Base-by-base conservation (phyloP, 2,329 filamentous ascomycete species). In the Trichoderma gracile region DNA sequence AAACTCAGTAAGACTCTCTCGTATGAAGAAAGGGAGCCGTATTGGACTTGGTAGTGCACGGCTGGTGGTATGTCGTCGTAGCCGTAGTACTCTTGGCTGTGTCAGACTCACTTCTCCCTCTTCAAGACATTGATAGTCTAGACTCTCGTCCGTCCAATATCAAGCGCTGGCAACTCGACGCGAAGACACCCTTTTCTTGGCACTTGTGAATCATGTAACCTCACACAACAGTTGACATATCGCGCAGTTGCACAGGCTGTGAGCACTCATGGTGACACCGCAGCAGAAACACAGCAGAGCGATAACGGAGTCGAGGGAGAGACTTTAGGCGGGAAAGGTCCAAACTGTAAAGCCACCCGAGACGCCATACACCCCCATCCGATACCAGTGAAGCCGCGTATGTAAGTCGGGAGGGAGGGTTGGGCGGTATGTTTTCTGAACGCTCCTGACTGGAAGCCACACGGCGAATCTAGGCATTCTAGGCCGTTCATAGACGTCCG, bases 301-400 rank as follows among this genome's bases (percentile, higher is more conserved):
- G 58, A 62, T 46, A 62, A 38, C 58, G 58, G 58, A 62, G 49
- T 17, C 12, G 23, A 52, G 38, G 57, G 47, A 42, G 38, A 42
- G 27, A 21, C 27, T 61, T 54, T 55, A 17, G 58, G 14, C 17
- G 40, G 49, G 17, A 43, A 62, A 61, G 46, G 40, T 62, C 40
- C 53, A 62, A 58, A 45, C 23, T 43, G 42, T 62, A 47, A n/a
- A 43, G 58, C 49, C 58, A 61, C 58, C 46, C 47, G 38, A 23
- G 57, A 43, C 15, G 47, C 47, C 57, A 50, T 45, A 15, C 49
- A 19, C 57, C 46, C 49, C 43, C 53, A n/a, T 50, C 47, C 15
- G 27, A 61, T 25, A 38, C 10, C 33, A 38, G 10, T 14, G 33
- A 38, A 38, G 33, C 33, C 33, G 10, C 27, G 33, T 4, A 12